phyloP scores from a whole-genome alignment of 169 alveolate species.

The Theileria parva region DNA sequence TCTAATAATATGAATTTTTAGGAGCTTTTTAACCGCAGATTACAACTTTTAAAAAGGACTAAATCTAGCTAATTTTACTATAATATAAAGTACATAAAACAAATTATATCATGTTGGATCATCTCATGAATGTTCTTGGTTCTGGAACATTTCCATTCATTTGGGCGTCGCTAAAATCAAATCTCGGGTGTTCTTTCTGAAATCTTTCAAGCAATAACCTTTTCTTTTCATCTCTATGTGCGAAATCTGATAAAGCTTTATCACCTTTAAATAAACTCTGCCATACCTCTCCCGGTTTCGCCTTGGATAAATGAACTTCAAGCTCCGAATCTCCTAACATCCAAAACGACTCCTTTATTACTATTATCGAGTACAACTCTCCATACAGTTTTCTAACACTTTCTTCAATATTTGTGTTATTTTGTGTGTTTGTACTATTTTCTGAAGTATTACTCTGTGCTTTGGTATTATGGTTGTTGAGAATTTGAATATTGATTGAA shows the following conservation, averaged over 20 bases:
- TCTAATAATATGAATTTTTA: not conserved
- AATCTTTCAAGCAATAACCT: constrained; percentile 73
- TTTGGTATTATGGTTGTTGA: not conserved
- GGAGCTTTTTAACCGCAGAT: constrained; percentile 22
- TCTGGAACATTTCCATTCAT: constrained; percentile 78
- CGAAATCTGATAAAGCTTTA: constrained; percentile 4
- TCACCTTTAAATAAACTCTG: constrained; percentile 48
- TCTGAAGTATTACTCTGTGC: not conserved
- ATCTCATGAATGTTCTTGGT: constrained; percentile 76
- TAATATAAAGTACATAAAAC: not conserved
- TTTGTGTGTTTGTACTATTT: not conserved
- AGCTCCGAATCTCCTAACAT: constrained; percentile 36
- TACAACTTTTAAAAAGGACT: not conserved
- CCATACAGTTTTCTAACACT: constrained; percentile 16
- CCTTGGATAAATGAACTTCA: constrained; percentile 55
- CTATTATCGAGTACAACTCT: constrained; percentile 20
- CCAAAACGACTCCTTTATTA: constrained; percentile 45
- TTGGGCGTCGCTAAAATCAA: constrained; percentile 76
- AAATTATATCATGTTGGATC: constrained; percentile 2
- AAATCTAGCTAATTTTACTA: not conserved
- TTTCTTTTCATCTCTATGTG: constrained; percentile 61
- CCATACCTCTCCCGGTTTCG: constrained; percentile 59
- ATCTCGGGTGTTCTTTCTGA: constrained; percentile 76
- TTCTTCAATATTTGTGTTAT: not conserved
- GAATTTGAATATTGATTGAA: constrained; percentile 10